phyloP scores from a whole-genome alignment of 2,329 filamentous ascomycete genomes.

The Colletotrichum truncatum region DNA sequence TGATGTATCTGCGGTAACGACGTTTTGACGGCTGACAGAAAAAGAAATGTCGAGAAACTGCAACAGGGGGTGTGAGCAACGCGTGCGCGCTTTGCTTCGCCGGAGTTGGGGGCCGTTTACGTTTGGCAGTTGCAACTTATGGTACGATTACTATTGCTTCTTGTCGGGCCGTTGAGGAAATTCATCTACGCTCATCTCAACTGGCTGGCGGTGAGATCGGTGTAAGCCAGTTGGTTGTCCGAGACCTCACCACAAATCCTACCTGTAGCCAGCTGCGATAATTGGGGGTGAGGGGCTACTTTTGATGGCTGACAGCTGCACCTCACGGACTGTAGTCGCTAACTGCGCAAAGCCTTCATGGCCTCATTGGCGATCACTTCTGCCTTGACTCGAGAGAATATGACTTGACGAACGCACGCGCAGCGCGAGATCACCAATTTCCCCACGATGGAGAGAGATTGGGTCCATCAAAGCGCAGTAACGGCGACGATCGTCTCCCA shows the following conservation, averaged over 20 bases:
- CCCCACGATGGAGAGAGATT: slow-evolving; percentile 8
- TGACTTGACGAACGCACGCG: neutral
- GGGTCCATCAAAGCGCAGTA: slow-evolving; percentile 2
- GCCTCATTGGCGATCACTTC: neutral
- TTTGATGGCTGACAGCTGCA: slow-evolving; percentile 8
- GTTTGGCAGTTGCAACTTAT: neutral
- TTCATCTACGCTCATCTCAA: neutral
- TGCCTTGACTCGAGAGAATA: slow-evolving; percentile 8
- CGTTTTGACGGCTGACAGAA: slow-evolving; percentile 13
- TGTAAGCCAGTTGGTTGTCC: slow-evolving; percentile 15
- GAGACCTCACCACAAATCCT: neutral
- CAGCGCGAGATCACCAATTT: neutral
- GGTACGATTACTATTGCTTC: neutral
- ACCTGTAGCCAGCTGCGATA: neutral
- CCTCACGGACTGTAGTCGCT: slow-evolving; percentile 10
- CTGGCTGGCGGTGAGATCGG: neutral
- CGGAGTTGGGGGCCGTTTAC: neutral
- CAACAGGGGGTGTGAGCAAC: neutral
- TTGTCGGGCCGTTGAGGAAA: slow-evolving; percentile 5
- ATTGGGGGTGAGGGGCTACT: neutral
- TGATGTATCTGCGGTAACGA: slow-evolving; percentile 27
- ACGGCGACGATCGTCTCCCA: neutral
- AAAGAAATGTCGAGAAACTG: slow-evolving; percentile 18
- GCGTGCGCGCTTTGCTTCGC: too few relatives aligned
- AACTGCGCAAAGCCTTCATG: neutral